Base-by-base conservation (phyloP, 2,329 filamentous ascomycete genomes). In the Alternaria angustiovoidea region DNA sequence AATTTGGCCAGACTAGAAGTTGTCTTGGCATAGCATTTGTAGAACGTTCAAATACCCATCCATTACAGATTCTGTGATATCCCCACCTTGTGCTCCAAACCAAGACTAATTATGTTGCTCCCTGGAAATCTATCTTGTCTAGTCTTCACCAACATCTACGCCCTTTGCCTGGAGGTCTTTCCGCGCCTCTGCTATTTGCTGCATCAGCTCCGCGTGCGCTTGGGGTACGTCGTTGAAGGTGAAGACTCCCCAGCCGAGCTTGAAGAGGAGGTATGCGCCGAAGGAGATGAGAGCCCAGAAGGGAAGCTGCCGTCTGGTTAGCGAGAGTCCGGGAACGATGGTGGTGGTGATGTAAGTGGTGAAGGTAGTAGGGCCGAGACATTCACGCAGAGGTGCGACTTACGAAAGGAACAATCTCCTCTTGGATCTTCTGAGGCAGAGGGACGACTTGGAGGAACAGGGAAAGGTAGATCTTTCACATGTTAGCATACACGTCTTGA, bases 161-260 rank as follows among this genome's bases (percentile, higher is more conserved):
- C 92, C 92, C 78, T 90, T 87, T 60, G 84, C 84, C 75, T 87
- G 87, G 78, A 96, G 81, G 71, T 96, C 92, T 63, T 81, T 82
- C 82, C 91, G 90, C 65, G 92, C 92, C 79, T 89, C 70, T 64
- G 92, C 86, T 75, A 96, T 95, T 82, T 98, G 91, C 71, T 82
- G 84, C 86, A 95, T 93, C 71, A 99, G 83, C 81, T 97, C 94
- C 77, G 89, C 88, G 81, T 98, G 91, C 53, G 95, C 95, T 63
- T 92, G 87, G 55, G 94, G 94, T 49, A 96, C 93, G 80, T 98
- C 94, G 84, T 97, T 95, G 86, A 99, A 99, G 58, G 93, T 97
- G 77, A 97, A 85, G 71, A 99, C 92, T 66, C 95, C 95, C 83
- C 89, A 91, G 73, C 95, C 95, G 64, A 99, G 90, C 72, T 93